A percentile compares a stretch with the other conserved stretches of the same genome.
phyloP scores from a whole-genome alignment of 2,329 filamentous ascomycete species.

The Ceratocystis alfenasii region DNA sequence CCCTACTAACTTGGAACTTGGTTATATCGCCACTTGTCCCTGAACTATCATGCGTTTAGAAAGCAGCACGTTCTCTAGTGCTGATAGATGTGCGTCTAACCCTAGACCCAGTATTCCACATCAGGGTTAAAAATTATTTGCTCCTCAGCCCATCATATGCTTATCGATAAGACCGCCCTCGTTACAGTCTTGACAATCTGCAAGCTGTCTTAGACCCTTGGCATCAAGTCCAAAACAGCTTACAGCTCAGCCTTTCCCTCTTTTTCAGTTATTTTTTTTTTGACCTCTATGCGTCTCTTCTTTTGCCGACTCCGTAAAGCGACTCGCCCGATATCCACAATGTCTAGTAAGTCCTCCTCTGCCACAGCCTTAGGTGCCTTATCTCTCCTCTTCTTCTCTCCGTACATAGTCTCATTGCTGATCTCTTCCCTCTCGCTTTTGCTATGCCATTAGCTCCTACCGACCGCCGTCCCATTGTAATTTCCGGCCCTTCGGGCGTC shows the following conservation, averaged over 20 bases:
- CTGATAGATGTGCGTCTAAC: background rate
- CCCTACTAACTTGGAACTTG: no score
- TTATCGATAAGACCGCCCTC: background rate
- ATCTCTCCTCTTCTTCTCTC: background rate
- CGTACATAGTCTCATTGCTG: constrained; percentile 3
- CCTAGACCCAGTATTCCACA: background rate
- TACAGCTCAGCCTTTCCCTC: background rate
- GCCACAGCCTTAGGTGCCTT: background rate
- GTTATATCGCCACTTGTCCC: background rate
- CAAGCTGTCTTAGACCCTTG: constrained; percentile 4
- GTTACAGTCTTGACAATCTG: background rate
- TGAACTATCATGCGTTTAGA: background rate
- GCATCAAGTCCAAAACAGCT: background rate
- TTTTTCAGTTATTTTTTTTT: background rate
- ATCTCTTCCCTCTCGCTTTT: constrained; percentile 20
- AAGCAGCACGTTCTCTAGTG: background rate
- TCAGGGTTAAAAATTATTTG: background rate
- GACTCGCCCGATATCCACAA: constrained; percentile 16
- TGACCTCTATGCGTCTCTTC: constrained; percentile 16
- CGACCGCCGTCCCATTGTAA: constrained; percentile 55
- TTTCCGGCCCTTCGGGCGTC: constrained; percentile 67
- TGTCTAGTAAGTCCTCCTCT: constrained; percentile 18
- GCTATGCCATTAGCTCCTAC: constrained; percentile 26
- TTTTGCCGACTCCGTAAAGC: constrained; percentile 11
- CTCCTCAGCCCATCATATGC: background rate